These are phyloP conservation scores for Chimonanthus salicifolius DNA, from an alignment of 164 flowering plant species.

Conservation along the genomic window DNA sequence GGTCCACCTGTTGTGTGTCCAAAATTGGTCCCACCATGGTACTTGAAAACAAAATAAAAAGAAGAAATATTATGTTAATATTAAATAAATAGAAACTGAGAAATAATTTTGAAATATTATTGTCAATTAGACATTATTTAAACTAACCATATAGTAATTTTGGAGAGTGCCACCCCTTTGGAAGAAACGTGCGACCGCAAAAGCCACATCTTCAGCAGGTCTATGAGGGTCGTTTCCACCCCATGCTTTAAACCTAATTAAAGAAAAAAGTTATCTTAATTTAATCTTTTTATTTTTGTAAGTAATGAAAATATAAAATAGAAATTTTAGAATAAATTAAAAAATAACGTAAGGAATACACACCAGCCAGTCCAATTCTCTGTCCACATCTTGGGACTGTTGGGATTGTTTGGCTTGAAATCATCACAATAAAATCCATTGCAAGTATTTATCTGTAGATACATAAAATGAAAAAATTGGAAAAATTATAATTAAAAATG, in stretches of 20 bases:
- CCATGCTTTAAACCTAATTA: slow-evolving; percentile 34
- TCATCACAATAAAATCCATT: slow-evolving; percentile 64
- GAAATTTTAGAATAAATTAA: background rate
- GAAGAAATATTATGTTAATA: background rate
- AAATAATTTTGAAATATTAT: too few relatives aligned
- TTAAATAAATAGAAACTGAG: background rate
- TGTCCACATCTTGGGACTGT: slow-evolving; percentile 33
- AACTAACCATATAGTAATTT: slow-evolving; percentile 61
- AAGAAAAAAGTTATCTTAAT: background rate
- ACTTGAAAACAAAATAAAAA: slow-evolving; percentile 16
- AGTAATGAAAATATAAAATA: background rate
- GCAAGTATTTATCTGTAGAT: slow-evolving; percentile 58
- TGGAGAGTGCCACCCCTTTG: slow-evolving; percentile 54
- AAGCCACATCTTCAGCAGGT: slow-evolving; percentile 66
- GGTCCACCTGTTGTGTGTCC: slow-evolving; percentile 41
- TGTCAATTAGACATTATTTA: background rate
- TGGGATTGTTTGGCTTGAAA: slow-evolving; percentile 19
- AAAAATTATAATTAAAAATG: too few relatives aligned
- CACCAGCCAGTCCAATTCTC: slow-evolving; percentile 67
- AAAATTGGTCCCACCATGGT: slow-evolving; percentile 47
- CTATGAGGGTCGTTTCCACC: slow-evolving; percentile 39
- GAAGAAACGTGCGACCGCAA: slow-evolving; percentile 56
- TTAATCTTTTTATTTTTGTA: background rate
- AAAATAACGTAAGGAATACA: slow-evolving; percentile 3
- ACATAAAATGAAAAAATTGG: background rate